A percentile compares a stretch with the other conserved stretches of the same genome.
Conservation (phyloP, 148 eudicot genomes). For the Agrostemma githago region DNA sequence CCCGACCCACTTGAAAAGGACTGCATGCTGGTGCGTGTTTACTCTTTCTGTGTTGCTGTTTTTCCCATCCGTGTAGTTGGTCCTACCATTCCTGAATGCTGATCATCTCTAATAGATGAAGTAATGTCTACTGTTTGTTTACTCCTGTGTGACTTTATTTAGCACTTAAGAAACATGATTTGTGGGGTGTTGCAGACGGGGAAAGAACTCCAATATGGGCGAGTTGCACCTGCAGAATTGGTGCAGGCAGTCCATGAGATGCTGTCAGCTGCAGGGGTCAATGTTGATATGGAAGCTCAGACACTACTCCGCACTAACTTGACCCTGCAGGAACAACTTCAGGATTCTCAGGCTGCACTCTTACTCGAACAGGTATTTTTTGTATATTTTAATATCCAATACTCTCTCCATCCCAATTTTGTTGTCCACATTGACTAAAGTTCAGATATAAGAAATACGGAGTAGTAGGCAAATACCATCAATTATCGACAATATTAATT, state of each 20-base stretch:
- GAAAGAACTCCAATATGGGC: constrained; percentile 70
- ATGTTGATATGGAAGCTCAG: constrained; percentile 75
- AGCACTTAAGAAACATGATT: constrained; percentile 12
- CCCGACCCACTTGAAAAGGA: not conserved
- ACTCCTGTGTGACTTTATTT: not conserved
- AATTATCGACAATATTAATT: too few relatives aligned
- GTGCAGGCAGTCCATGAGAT: constrained; percentile 98
- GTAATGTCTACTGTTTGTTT: constrained; percentile 1
- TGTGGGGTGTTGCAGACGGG: constrained; percentile 38
- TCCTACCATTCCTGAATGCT: not conserved
- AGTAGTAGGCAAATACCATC: too few relatives aligned
- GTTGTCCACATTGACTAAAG: too few relatives aligned
- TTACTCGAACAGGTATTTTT: constrained; percentile 77
- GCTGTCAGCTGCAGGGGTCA: constrained; percentile 92
- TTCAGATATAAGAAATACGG: too few relatives aligned
- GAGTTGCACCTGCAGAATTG: constrained; percentile 81
- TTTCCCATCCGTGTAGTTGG: not conserved
- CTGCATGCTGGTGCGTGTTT: not conserved
- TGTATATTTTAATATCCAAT: not conserved
- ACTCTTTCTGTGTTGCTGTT: not conserved
- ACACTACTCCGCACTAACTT: constrained; percentile 66
- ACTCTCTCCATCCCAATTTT: too few relatives aligned
- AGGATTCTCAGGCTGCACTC: constrained; percentile 81
- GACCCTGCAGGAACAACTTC: constrained; percentile 74
- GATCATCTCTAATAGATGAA: not conserved